A percentile compares a stretch with the other conserved stretches of the same genome.
Conservation (phyloP, 805 yeast genomes). For the Dipodascopsis uninucleata region DNA sequence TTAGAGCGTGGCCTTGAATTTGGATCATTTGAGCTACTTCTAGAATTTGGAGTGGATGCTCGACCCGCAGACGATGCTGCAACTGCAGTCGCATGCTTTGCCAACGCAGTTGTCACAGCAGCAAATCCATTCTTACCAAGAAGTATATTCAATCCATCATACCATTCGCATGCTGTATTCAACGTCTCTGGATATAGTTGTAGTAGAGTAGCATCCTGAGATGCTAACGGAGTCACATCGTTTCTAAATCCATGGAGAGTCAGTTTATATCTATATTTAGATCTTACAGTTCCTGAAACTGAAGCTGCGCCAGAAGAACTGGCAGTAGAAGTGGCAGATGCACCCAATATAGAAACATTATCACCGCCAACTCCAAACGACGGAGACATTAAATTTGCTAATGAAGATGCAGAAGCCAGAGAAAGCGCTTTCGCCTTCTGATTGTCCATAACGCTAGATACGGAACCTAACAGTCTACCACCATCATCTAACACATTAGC, state of each 20-base stretch:
- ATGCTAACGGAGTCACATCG: neutral
- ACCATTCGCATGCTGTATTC: constrained; percentile 15
- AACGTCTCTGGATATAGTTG: constrained; percentile 8
- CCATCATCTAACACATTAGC: no score
- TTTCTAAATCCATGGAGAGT: constrained; percentile 4
- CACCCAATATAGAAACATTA: neutral
- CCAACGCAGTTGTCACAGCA: neutral
- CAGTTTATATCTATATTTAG: constrained; percentile 3
- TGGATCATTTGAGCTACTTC: no score
- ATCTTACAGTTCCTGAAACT: neutral
- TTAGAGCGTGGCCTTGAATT: neutral
- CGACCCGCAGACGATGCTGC: neutral
- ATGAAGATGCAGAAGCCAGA: no score
- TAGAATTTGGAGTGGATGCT: neutral
- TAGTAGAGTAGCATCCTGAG: constrained; percentile 4
- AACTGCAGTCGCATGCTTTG: neutral
- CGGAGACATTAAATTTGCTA: no score
- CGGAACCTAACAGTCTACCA: no score
- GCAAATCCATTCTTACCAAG: constrained; percentile 10
- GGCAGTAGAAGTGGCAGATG: neutral
- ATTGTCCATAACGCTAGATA: no score
- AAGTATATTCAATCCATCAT: constrained; percentile 14
- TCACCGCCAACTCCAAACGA: no score
- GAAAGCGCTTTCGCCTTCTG: no score
- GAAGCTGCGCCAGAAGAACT: neutral